These are phyloP conservation scores for Euphrasia arctica DNA, from an alignment of 305 asterid species.

Conservation along the genomic window DNA sequence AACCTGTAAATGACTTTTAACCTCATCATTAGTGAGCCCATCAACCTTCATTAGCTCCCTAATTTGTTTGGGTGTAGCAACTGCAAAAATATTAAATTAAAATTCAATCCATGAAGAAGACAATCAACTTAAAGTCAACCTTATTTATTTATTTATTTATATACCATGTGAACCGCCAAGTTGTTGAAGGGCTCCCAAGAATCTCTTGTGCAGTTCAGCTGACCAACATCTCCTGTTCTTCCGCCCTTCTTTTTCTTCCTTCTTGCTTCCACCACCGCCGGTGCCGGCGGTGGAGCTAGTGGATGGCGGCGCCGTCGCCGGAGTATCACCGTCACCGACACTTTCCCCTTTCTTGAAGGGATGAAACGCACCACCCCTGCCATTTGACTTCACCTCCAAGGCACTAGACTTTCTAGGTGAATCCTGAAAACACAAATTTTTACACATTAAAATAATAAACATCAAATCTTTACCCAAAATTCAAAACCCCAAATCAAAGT, in stretches of 20 bases:
- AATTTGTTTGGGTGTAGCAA: constrained; percentile 93
- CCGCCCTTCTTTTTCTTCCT: constrained; percentile 57
- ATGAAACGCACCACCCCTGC: constrained; percentile 67
- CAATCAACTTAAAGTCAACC: too few relatives aligned
- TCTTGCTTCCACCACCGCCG: constrained; percentile 41
- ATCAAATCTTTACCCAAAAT: constrained; percentile 25
- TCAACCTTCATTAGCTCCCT: constrained; percentile 91
- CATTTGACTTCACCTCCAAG: constrained; percentile 55
- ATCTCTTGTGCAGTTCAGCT: constrained; percentile 73
- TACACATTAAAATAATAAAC: neutral
- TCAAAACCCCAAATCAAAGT: constrained; percentile 11
- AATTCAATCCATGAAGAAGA: neutral
- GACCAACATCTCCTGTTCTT: constrained; percentile 94
- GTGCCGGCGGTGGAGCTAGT: constrained; percentile 64
- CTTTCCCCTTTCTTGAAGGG: constrained; percentile 61
- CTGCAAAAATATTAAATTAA: constrained; percentile 30
- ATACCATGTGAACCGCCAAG: constrained; percentile 94
- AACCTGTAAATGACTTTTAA: constrained; percentile 98
- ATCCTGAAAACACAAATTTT: constrained; percentile 35
- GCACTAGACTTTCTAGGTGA: constrained; percentile 41
- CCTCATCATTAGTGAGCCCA: constrained; percentile 97
- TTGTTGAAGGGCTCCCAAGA: constrained; percentile 74
- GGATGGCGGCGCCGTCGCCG: constrained; percentile 34
- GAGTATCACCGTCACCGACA: constrained; percentile 4
- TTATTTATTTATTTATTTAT: neutral